Base-by-base conservation (phyloP, 1,284 basidiomycete genomes). In the Earliella scabrosa region DNA sequence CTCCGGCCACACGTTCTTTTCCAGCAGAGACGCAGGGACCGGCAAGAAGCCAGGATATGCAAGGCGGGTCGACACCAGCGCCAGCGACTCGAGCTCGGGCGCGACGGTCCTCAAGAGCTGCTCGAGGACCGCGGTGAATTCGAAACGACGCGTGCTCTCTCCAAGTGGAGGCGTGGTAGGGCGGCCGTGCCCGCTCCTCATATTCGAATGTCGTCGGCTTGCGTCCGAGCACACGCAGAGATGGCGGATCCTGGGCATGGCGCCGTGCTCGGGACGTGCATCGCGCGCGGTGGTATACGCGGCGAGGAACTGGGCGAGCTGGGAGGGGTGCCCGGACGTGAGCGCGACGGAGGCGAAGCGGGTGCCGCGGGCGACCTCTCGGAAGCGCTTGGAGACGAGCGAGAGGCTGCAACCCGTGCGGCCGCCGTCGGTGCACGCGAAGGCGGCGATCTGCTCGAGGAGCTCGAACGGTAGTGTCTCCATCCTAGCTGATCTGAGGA, bases 371-470 rank as follows among this genome's bases (percentile, higher is more conserved):
- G 53, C 27, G 2, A 31, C 26, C 11, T 48, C 47, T 14, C 41
- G 47, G 34, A 54, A 45, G 41, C 43, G 35, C 35, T 16, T 41
- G 26, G 41, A 49, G 34, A 49, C 48, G n/a, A 54, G 35, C 16
- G 47, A 45, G 24, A 54, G 40, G n/a, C 47, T 44, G 41, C 41
- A 45, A 26, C 41, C 53, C 6, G 53, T 54, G 4, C 31, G 45
- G 10, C 47, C 47, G 10, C 47, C 47, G 27, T 54, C 53, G 40
- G 47, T 54, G 47, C 47, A 50, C 21, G 53, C 40, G n/a, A 54
- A 50, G 24, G 16, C 16, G 35, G 35, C 36, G 18, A 54, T 54
- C 16, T 50, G 27, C 34, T 45, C 47, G 7, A 49, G 11, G 9
- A 54, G 27, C 29, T 54, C 53, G 35, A 31, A 23, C 9, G 53